phyloP scores from a whole-genome alignment of 768 basidiomycete genomes.

The Pleurotus salmoneostramineus region DNA sequence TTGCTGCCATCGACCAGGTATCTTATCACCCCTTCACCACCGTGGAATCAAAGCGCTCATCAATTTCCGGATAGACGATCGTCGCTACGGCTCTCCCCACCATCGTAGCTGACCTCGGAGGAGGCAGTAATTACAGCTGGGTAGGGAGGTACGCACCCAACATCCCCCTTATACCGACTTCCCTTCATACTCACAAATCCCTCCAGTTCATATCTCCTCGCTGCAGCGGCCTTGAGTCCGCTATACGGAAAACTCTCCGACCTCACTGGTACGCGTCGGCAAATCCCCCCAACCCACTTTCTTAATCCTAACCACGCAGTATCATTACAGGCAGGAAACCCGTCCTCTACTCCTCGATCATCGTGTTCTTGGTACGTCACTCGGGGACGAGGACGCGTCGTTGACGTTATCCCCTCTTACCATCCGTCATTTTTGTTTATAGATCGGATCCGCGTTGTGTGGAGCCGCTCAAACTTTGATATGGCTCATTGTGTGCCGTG shows the following conservation, averaged over 20 bases:
- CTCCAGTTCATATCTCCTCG: slow-evolving; percentile 67
- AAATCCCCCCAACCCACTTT: not conserved
- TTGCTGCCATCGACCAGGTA: slow-evolving; percentile 63
- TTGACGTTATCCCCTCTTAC: not conserved
- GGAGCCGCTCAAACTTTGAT: slow-evolving; percentile 77
- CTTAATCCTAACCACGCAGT: not conserved
- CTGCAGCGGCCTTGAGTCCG: slow-evolving; percentile 63
- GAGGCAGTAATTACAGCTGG: slow-evolving; percentile 66
- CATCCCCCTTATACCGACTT: slow-evolving; percentile 3
- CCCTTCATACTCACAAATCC: too few relatives aligned
- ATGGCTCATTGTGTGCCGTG: slow-evolving; percentile 75
- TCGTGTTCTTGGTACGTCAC: slow-evolving; percentile 55
- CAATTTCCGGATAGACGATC: slow-evolving; percentile 44
- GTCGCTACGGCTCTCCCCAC: slow-evolving; percentile 77
- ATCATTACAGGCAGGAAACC: slow-evolving; percentile 77
- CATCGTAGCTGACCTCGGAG: slow-evolving; percentile 62
- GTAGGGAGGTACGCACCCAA: slow-evolving; percentile 51
- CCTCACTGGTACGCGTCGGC: slow-evolving; percentile 24
- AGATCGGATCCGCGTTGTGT: slow-evolving; percentile 79
- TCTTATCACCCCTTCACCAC: not conserved
- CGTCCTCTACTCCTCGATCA: slow-evolving; percentile 61
- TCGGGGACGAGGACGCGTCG: slow-evolving; percentile 13
- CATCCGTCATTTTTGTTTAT: not conserved
- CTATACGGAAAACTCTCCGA: slow-evolving; percentile 79
- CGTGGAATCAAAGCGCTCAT: not conserved